Evolutionary conservation across 2,329 filamentous ascomycete genomes (phyloP).

Genomic region (Phyllosticta citrichinensis): DNA sequence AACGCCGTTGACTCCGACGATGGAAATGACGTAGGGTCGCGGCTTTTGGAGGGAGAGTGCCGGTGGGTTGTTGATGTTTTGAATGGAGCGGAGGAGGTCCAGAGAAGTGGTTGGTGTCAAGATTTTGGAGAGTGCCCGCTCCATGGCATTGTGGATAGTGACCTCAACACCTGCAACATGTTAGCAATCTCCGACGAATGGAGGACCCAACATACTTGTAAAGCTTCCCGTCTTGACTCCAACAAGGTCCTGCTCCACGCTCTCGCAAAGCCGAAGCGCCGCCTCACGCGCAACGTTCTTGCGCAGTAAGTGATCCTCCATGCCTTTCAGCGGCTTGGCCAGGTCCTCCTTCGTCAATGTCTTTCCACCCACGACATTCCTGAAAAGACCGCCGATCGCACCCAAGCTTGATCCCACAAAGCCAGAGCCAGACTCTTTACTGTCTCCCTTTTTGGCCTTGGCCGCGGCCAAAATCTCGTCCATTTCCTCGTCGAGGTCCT

Average conservation of each 20-base stretch:
- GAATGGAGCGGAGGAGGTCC: constrained; percentile 88
- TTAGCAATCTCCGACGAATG: neutral
- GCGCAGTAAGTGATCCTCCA: constrained; percentile 87
- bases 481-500: constrained; percentile 87
- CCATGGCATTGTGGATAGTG: constrained; percentile 77
- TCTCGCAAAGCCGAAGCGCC: constrained; percentile 79
- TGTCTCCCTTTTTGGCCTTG: constrained; percentile 42
- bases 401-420: constrained; percentile 71
- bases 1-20: constrained; percentile 96
- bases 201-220: constrained; percentile 46
- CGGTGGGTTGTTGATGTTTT: constrained; percentile 54
- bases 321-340: constrained; percentile 83
- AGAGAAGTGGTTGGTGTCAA: constrained; percentile 91
- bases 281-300: constrained; percentile 97
- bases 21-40: constrained; percentile 92
- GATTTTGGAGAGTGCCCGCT: constrained; percentile 86
- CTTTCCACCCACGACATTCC: constrained; percentile 92
- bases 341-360: constrained; percentile 80
- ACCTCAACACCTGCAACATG: constrained; percentile 54
- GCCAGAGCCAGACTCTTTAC: constrained; percentile 32
- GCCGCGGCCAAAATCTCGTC: constrained; percentile 77
- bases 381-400: constrained; percentile 79
- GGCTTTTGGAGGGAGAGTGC: constrained; percentile 51
- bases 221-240: constrained; percentile 89
- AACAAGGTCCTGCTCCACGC: constrained; percentile 80